Conservation (phyloP, 495 filamentous ascomycete genomes). For the Clavariopsis aquatica region DNA sequence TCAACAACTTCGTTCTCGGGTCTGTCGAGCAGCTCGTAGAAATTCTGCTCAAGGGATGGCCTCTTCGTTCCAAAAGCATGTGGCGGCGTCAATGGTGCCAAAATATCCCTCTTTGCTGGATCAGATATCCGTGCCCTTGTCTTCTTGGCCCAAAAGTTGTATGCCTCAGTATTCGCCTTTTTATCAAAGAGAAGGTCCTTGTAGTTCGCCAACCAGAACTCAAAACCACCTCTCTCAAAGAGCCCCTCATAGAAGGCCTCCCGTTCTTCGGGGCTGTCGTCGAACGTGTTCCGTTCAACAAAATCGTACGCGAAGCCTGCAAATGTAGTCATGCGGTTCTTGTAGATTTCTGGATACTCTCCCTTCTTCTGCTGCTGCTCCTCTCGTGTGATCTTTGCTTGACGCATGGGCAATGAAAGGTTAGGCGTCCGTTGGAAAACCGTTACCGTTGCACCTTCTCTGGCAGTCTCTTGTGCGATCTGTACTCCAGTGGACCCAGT, state of each 20-base stretch:
- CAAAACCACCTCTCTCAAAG: constrained; percentile 55
- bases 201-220: constrained; percentile 54
- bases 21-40: constrained; percentile 56
- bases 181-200: constrained; percentile 53
- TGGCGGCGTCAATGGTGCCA: constrained; percentile 52
- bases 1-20: constrained; percentile 54
- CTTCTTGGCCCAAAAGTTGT: constrained; percentile 50
- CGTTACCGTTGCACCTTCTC: constrained; percentile 44
- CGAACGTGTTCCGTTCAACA: constrained; percentile 47
- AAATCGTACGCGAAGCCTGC: constrained; percentile 53
- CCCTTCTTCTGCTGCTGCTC: constrained; percentile 51
- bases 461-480: constrained; percentile 48
- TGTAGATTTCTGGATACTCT: constrained; percentile 51
- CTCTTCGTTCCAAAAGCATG: constrained; percentile 56
- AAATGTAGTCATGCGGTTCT: constrained; percentile 50
- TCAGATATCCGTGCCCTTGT: constrained; percentile 52
- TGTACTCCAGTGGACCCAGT: constrained; percentile 62
- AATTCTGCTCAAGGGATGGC: constrained; percentile 53
- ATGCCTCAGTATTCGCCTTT: constrained; percentile 52
- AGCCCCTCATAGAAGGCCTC: constrained; percentile 51
- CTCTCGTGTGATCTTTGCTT: constrained; percentile 46
- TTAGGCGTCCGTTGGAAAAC: constrained; percentile 61
- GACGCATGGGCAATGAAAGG: constrained; percentile 56
- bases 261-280: constrained; percentile 53
- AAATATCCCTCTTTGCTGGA: constrained; percentile 49